Evolutionary conservation across 371 early-diverging fungal genomes (phyloP).

Genomic region (Mitosporidium daphniae): DNA sequence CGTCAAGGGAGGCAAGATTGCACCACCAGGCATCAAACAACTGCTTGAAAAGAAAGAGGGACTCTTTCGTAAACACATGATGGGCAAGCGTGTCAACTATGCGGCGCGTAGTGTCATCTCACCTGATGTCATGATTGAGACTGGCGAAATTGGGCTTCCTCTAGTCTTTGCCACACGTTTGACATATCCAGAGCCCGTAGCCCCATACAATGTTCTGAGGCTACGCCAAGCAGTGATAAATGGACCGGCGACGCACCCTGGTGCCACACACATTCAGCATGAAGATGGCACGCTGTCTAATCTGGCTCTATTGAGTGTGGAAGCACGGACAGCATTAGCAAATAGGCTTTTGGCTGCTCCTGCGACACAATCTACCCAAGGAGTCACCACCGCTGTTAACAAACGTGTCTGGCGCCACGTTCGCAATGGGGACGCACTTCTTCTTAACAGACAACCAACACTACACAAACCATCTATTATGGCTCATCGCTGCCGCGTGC

Average conservation of each 20-base stretch:
- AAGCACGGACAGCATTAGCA: conserved; percentile 67
- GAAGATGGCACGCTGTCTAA: conserved; percentile 58
- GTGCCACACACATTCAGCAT: conserved; percentile 61
- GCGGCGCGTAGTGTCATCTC: conserved; percentile 97
- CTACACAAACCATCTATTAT: conserved; percentile 97
- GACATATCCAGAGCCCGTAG: conserved; percentile 93
- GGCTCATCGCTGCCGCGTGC: conserved; percentile 80
- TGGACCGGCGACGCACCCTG: conserved; percentile 90
- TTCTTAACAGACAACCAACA: conserved; percentile 97
- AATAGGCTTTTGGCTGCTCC: conserved; percentile 46
- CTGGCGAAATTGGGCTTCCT: conserved; percentile 89
- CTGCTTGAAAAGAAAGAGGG: conserved; percentile 98
- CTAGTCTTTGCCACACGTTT: conserved; percentile 78
- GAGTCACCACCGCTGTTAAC: conserved; percentile 21
- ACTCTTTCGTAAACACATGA: conserved; percentile 94
- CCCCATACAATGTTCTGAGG: conserved; percentile 56
- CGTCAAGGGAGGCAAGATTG: conserved; percentile 13
- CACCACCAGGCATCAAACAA: conserved; percentile 64
- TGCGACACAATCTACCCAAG: not conserved
- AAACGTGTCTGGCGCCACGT: conserved; percentile 89
- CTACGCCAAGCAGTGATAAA: conserved; percentile 76
- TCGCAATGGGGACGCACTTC: conserved; percentile 72
- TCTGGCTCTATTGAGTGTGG: conserved; percentile 29
- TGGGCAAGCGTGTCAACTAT: conserved; percentile 99
- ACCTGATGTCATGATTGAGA: conserved; percentile 92